A percentile compares a stretch with the other conserved stretches of the same genome.
phyloP scores from a whole-genome alignment of 768 basidiomycete genomes.

The Kwoniella sp. region DNA sequence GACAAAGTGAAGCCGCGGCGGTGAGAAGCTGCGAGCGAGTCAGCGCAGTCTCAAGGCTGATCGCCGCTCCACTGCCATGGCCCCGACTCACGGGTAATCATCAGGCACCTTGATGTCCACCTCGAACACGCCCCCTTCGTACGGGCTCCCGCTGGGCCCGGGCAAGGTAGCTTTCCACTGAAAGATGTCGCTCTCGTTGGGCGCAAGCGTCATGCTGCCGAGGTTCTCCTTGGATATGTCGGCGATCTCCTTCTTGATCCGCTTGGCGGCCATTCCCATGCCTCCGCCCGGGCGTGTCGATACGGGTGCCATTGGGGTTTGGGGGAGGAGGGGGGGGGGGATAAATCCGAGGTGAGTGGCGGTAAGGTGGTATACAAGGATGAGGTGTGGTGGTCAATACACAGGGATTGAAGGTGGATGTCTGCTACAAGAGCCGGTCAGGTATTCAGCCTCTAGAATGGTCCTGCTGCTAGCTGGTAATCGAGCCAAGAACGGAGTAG shows the following conservation, averaged over 20 bases:
- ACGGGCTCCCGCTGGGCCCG: conserved; percentile 45
- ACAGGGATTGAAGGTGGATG: too few relatives aligned
- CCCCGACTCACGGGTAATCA: conserved; percentile 46
- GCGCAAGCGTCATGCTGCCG: conserved; percentile 39
- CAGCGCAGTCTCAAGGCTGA: background rate
- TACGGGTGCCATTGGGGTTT: conserved; percentile 10
- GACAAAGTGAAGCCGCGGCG: conserved; percentile 41
- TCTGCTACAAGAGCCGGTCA: too few relatives aligned
- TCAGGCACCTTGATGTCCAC: conserved; percentile 43
- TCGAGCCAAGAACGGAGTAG: too few relatives aligned
- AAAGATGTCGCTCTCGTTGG: conserved; percentile 46
- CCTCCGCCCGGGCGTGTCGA: too few relatives aligned
- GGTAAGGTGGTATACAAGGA: conserved; percentile 1
- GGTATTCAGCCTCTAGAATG: too few relatives aligned
- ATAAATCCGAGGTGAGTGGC: background rate
- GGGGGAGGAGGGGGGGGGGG: background rate
- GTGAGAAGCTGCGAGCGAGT: conserved; percentile 35
- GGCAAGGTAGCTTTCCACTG: conserved; percentile 42
- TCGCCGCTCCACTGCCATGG: background rate
- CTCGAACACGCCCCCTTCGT: conserved; percentile 48
- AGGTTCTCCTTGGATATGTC: conserved; percentile 45
- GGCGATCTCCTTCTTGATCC: conserved; percentile 49
- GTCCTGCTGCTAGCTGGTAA: too few relatives aligned
- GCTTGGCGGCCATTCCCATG: conserved; percentile 33
- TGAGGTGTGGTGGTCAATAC: too few relatives aligned